Conservation (phyloP, 108 stramenopile genomes). For the Discostella pseudostelligera region DNA sequence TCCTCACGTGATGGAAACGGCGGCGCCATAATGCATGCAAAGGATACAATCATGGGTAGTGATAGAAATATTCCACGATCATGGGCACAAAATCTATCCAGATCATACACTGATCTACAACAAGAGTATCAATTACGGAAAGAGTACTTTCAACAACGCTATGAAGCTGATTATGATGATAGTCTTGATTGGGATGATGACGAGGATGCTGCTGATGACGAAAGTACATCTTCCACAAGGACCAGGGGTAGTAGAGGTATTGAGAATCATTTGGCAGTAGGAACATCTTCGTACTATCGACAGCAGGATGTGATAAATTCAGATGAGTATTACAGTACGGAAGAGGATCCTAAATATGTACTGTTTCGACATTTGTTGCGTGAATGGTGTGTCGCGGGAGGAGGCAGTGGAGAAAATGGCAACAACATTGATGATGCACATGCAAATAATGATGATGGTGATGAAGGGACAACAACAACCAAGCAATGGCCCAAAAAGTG, state of each 20-base stretch:
- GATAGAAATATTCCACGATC: slow-evolving; percentile 13
- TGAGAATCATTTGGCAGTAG: too few relatives aligned
- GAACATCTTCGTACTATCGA: slow-evolving; percentile 26
- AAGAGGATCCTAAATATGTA: slow-evolving; percentile 41
- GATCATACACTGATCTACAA: slow-evolving; percentile 34
- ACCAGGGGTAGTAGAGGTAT: too few relatives aligned
- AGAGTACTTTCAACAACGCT: slow-evolving; percentile 3
- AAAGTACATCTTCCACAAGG: slow-evolving; percentile 3
- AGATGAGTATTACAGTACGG: slow-evolving; percentile 8
- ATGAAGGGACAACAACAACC: neutral
- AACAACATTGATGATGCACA: slow-evolving; percentile 41
- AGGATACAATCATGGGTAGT: neutral
- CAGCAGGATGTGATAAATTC: neutral
- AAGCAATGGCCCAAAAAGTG: slow-evolving; percentile 13
- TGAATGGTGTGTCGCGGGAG: slow-evolving; percentile 51
- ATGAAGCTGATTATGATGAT: slow-evolving; percentile 11
- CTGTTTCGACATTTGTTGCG: slow-evolving; percentile 69
- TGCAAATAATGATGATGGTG: slow-evolving; percentile 19
- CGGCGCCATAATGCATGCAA: too few relatives aligned
- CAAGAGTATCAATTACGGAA: slow-evolving; percentile 25
- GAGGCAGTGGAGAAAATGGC: slow-evolving; percentile 20
- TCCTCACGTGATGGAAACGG: too few relatives aligned
- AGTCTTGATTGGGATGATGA: slow-evolving; percentile 11
- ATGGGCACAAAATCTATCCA: slow-evolving; percentile 42
- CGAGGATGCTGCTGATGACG: slow-evolving; percentile 7